These are phyloP conservation scores for Skeletonema menzelii DNA, from an alignment of 108 stramenopile species.

Conservation along the genomic window DNA sequence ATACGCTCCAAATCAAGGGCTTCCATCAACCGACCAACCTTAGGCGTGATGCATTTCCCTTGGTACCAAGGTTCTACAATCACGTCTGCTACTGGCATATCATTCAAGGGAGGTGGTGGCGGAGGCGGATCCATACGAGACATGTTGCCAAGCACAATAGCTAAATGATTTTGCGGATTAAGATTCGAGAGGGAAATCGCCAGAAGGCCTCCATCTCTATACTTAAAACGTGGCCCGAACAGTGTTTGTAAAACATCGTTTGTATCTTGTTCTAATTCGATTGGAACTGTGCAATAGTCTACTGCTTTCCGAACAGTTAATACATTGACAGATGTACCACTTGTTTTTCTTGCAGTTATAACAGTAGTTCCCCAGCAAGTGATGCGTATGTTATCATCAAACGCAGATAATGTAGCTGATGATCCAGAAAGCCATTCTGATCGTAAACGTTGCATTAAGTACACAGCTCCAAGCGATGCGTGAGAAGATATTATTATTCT, in stretches of 20 bases:
- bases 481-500: slow-evolving; percentile 71
- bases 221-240: slow-evolving; percentile 51
- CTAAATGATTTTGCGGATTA: slow-evolving; percentile 73
- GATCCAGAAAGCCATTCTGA: slow-evolving; percentile 14
- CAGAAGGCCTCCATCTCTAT: slow-evolving; percentile 52
- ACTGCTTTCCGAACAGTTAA: slow-evolving; percentile 56
- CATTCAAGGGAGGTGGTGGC: slow-evolving; percentile 20
- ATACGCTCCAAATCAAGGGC: slow-evolving; percentile 61
- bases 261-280: slow-evolving; percentile 15
- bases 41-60: slow-evolving; percentile 60
- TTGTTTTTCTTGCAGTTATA: slow-evolving; percentile 59
- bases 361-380: slow-evolving; percentile 72
- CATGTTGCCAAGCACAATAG: slow-evolving; percentile 68
- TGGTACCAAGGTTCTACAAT: slow-evolving; percentile 66
- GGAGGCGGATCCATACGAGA: slow-evolving; percentile 68
- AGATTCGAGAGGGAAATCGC: slow-evolving; percentile 71
- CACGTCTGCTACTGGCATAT: not conserved
- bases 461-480: slow-evolving; percentile 65
- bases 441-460: slow-evolving; percentile 48
- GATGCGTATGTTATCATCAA: slow-evolving; percentile 34
- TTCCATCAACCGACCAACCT: slow-evolving; percentile 62
- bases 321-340: slow-evolving; percentile 51
- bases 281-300: slow-evolving; percentile 61
- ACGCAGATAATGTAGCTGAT: slow-evolving; percentile 1
- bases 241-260: slow-evolving; percentile 46